Evolutionary conservation across 1,139 yeast species (phyloP).

Genomic region (Lodderomyces oxycetoniae): DNA sequence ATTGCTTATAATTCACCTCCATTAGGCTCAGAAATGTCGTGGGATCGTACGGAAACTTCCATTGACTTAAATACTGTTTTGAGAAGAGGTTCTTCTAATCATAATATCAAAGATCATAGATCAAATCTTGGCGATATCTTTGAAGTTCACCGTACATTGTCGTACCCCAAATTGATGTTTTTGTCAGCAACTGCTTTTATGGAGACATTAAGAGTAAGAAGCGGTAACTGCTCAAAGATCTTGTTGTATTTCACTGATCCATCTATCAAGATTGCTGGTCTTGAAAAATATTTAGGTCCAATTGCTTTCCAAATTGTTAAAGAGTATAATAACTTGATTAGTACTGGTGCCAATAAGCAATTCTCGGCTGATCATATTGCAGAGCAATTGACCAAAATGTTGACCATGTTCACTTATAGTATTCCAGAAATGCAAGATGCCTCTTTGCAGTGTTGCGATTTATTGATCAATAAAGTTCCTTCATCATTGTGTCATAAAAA

Average conservation of each 20-base stretch:
- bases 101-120: slow-evolving; percentile 73
- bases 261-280: slow-evolving; percentile 64
- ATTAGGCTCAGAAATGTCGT: slow-evolving; percentile 79
- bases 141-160: slow-evolving; percentile 52
- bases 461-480: slow-evolving; percentile 66
- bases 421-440: slow-evolving; percentile 70
- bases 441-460: slow-evolving; percentile 75
- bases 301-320: slow-evolving; percentile 59
- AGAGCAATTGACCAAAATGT: slow-evolving; percentile 61
- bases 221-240: slow-evolving; percentile 76
- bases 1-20: slow-evolving; percentile 92
- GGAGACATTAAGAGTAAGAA: slow-evolving; percentile 71
- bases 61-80: slow-evolving; percentile 87
- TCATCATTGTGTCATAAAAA: slow-evolving; percentile 71
- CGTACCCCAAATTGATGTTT: slow-evolving; percentile 83
- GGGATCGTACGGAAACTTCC: slow-evolving; percentile 87
- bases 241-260: slow-evolving; percentile 84
- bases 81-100: slow-evolving; percentile 84
- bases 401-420: slow-evolving; percentile 74
- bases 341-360: slow-evolving; percentile 44
- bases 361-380: slow-evolving; percentile 63
- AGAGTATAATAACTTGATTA: slow-evolving; percentile 48
- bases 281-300: slow-evolving; percentile 65
- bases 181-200: slow-evolving; percentile 75
- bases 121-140: slow-evolving; percentile 49